These are phyloP conservation scores for Staphylotrichum longicolle DNA, from an alignment of 495 filamentous ascomycete genomes.

Conservation along the genomic window DNA sequence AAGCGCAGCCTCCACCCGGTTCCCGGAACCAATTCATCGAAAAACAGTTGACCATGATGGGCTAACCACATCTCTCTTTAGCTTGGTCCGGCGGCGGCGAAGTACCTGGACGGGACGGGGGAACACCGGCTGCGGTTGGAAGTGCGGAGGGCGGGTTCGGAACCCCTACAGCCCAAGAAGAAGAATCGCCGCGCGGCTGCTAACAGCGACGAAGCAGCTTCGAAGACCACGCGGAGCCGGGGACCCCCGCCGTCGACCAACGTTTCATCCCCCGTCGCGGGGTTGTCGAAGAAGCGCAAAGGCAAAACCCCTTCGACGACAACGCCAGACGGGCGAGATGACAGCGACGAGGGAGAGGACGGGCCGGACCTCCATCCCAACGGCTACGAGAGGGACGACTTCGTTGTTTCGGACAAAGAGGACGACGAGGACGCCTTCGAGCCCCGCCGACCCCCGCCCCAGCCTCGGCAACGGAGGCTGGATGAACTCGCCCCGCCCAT, in stretches of 20 bases:
- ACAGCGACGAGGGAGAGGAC: constrained; percentile 39
- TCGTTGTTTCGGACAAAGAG: constrained; percentile 50
- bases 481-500: constrained; percentile 65
- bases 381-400: constrained; percentile 52
- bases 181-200: neutral
- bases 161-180: neutral
- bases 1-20: constrained; percentile 14
- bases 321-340: constrained; percentile 31
- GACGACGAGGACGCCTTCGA: constrained; percentile 59
- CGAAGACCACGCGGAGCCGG: constrained; percentile 18
- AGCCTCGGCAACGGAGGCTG: constrained; percentile 29
- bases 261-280: constrained; percentile 73
- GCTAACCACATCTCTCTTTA: constrained; percentile 23
- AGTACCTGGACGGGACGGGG: constrained; percentile 1
- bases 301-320: constrained; percentile 41
- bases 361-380: constrained; percentile 38
- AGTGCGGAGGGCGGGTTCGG: constrained; percentile 7
- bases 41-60: neutral
- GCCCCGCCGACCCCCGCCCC: constrained; percentile 46
- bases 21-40: no score
- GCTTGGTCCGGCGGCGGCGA: constrained; percentile 32
- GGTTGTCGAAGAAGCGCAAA: constrained; percentile 41
- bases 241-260: constrained; percentile 66
- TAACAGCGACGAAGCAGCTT: neutral
- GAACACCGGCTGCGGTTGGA: constrained; percentile 12